phyloP scores from a whole-genome alignment of 106 monocot species.

The Xerophyta viscosa region DNA sequence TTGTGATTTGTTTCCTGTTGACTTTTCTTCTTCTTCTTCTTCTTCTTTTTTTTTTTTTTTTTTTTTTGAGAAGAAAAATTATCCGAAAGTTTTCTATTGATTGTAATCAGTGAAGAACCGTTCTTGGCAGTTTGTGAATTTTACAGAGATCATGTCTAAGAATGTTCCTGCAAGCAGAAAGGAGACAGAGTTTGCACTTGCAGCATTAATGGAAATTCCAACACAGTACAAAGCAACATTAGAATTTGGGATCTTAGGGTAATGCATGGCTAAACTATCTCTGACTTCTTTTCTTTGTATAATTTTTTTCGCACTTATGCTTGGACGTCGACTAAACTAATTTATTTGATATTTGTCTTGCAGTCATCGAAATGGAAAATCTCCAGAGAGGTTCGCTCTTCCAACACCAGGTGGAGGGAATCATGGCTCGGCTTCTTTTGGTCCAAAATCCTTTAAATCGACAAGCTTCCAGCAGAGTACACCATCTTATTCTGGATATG shows the following conservation, averaged over 20 bases:
- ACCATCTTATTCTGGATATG: constrained; percentile 19
- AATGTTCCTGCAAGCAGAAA: constrained; percentile 48
- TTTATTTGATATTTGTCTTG: background rate
- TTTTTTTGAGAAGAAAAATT: background rate
- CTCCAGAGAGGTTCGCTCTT: constrained; percentile 66
- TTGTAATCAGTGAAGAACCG: no score
- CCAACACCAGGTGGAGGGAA: constrained; percentile 52
- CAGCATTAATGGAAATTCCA: constrained; percentile 91
- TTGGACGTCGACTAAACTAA: background rate
- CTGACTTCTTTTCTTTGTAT: background rate
- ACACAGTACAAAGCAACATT: constrained; percentile 82
- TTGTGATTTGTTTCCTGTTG: no score
- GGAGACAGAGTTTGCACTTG: constrained; percentile 80
- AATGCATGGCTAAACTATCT: constrained; percentile 4
- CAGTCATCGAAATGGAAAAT: constrained; percentile 37
- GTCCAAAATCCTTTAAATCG: constrained; percentile 20
- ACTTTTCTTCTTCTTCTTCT: background rate
- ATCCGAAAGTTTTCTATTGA: no score
- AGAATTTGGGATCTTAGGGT: constrained; percentile 81
- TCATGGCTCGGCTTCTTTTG: constrained; percentile 12
- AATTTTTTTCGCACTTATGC: background rate
- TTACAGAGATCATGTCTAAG: constrained; percentile 81
- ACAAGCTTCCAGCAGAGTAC: constrained; percentile 24
- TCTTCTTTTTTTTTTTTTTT: background rate
- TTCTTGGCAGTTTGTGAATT: constrained; percentile 80